Conservation (phyloP, 805 yeast genomes). For the Hanseniaspora singularis region DNA sequence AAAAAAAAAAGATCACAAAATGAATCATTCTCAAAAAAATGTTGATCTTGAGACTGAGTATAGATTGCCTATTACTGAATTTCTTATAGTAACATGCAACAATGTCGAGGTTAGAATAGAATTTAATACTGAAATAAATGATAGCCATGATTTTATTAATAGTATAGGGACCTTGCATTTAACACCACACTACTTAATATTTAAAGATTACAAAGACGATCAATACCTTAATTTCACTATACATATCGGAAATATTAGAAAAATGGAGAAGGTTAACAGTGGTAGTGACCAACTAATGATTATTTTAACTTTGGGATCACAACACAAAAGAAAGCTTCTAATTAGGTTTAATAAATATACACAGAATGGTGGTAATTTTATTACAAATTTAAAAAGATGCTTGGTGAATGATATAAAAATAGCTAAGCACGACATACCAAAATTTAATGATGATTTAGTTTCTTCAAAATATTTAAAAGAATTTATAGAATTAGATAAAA, state of each 20-base stretch:
- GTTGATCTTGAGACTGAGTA: conserved; percentile 2
- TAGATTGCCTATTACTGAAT: conserved; percentile 3
- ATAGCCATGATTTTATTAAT: background rate
- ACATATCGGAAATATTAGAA: conserved; percentile 65
- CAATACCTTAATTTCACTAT: conserved; percentile 55
- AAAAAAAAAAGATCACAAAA: too few relatives aligned
- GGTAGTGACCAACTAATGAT: conserved; percentile 68
- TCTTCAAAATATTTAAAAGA: background rate
- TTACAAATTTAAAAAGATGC: conserved; percentile 49
- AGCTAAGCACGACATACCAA: conserved; percentile 40
- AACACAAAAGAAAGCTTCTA: conserved; percentile 26
- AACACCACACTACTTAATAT: conserved; percentile 64
- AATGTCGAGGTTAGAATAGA: conserved; percentile 16
- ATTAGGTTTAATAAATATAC: conserved; percentile 28
- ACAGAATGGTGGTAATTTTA: conserved; percentile 66
- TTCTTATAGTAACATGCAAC: conserved; percentile 10
- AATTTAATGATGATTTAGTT: background rate
- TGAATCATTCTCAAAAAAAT: background rate
- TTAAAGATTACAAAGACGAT: conserved; percentile 57
- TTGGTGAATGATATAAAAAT: conserved; percentile 52
- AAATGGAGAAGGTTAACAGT: conserved; percentile 77
- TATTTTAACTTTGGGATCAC: conserved; percentile 55
- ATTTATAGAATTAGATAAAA: background rate
- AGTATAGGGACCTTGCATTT: conserved; percentile 45
- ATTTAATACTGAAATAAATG: conserved; percentile 1